Evolutionary conservation across 2,329 filamentous ascomycete genomes (phyloP), one percentile per base, ranked within the genome.

Genomic region (Dactylonectria estremocensis): DNA sequence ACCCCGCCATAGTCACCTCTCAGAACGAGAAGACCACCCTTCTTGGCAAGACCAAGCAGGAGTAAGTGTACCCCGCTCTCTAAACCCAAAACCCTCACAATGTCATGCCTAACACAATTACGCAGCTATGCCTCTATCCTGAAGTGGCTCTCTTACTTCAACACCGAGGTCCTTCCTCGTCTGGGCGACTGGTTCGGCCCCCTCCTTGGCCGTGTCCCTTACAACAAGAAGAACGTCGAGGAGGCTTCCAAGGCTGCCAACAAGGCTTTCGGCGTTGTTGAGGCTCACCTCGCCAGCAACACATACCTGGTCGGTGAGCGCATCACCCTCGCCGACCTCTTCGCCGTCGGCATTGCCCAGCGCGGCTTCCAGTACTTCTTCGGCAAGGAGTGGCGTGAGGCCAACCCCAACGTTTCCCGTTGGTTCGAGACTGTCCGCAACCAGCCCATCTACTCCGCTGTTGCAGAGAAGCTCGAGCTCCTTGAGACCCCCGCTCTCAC

Each of bases 21-120:
- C 96, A 99, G 88, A 99, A 99, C 85, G 96, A 98, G 92, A 98
- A 98, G 93, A 99, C 96, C 79, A 97, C 95, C 77, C 95, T 99
- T 75, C 91, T 99, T 78, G 96, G 96, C 82, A 98, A 98, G 92
- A 99, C 95, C 87, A 99, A 99, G 93, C 95, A 99, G 89, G 96
- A 99, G 91, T 95, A 86, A 82, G 88, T 81, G 66, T n/a, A 52
- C n/a, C 14, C 52, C 46, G 5, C 28, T 33, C 43, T 37, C 20
- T 20, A 10, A 53, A 6, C 16, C 35, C 24, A 14, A 10, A 53
- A 46, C 20, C 43, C 49, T 37, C 46, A 24, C 22, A 28, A 28
- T 7, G 7, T 28, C 24, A 24, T 7, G 11, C 18, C 63, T 58
- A 60, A 72, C 80, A 81, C 70, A 81, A 52, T 24, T 28, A 22